Percentiles rank a stretch among this genome's conserved stretches.
phyloP scores from a whole-genome alignment of 2,329 filamentous ascomycete species.

The Aureobasidium sp. region DNA sequence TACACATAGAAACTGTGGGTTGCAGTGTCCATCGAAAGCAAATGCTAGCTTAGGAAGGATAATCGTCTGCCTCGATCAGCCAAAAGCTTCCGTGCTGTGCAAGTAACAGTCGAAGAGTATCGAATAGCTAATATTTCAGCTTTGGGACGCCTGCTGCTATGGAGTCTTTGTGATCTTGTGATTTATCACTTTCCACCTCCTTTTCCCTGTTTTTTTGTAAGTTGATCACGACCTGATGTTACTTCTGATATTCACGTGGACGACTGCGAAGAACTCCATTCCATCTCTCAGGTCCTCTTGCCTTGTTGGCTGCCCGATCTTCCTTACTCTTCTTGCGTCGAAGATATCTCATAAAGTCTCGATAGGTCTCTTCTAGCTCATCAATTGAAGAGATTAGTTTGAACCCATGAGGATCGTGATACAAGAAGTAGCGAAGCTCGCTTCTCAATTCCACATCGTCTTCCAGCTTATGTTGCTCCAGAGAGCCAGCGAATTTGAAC shows the following conservation, averaged over 20 bases:
- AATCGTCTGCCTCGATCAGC: background rate
- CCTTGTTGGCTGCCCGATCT: too few relatives aligned
- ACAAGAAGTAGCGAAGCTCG: background rate
- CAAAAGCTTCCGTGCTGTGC: background rate
- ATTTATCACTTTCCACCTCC: too few relatives aligned
- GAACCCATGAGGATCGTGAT: background rate
- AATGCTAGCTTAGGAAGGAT: background rate
- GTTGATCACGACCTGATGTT: too few relatives aligned
- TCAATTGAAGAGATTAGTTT: background rate
- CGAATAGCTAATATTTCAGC: too few relatives aligned
- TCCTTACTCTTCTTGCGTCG: background rate
- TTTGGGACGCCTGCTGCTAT: too few relatives aligned
- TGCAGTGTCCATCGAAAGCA: background rate
- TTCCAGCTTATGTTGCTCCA: background rate
- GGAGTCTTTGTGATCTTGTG: background rate
- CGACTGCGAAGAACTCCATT: background rate
- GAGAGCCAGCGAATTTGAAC: background rate
- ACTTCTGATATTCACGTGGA: too few relatives aligned
- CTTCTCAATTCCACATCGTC: too few relatives aligned
- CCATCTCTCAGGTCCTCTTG: background rate
- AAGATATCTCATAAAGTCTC: too few relatives aligned
- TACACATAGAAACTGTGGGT: background rate
- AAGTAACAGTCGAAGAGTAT: background rate
- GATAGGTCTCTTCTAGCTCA: background rate
- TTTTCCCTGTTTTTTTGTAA: too few relatives aligned